Evolutionary conservation across 2,329 filamentous ascomycete genomes (phyloP), one percentile per base, ranked within the genome.

Genomic region (Aspergillus sp.): DNA sequence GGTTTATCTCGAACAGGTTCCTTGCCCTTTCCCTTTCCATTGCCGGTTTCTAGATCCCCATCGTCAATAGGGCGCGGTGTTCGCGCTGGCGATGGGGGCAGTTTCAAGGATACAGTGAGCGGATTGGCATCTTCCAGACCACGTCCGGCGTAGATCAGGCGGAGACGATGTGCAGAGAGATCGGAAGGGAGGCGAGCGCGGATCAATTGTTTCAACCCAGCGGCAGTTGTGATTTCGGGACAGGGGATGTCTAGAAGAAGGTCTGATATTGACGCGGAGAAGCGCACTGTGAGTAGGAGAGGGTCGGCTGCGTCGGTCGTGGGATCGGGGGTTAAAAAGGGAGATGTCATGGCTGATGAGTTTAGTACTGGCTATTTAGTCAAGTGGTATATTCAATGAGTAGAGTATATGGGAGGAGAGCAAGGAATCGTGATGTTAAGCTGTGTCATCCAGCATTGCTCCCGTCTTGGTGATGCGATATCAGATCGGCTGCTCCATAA

Each of bases 71-170:
- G 52, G 30, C 53, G 57, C 26, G 62, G 59, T 40, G 58, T 73
- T 51, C 50, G 76, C 5, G 65, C 74, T 1, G 79, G 78, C 0
- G 79, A 76, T 0, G 78, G 72, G 0, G 81, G 77, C 1, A 85
- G 69, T 47, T 80, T 82, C 37, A 97, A 74, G 1, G 85, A 85
- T 31, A 76, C 69, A 46, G 79, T 76, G 27, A 98, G 75, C 5
- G 86, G 77, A 7, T 80, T 76, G 31, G 74, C 70, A 64, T 96
- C 90, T 52, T 84, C 77, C 39, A 97, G 82, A 46, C 95, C 85
- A 61, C 88, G 90, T 49, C 93, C 93, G 40, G 88, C 81, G 65
- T 95, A 83, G 64, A 97, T 96, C 51, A 98, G 82, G 47, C 91
- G 88, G 29, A 97, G 79, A 31, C 89, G 85, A 49, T 81, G 82